phyloP scores from a whole-genome alignment of 2,329 filamentous ascomycete species.

The Fusarium caatingaense region DNA sequence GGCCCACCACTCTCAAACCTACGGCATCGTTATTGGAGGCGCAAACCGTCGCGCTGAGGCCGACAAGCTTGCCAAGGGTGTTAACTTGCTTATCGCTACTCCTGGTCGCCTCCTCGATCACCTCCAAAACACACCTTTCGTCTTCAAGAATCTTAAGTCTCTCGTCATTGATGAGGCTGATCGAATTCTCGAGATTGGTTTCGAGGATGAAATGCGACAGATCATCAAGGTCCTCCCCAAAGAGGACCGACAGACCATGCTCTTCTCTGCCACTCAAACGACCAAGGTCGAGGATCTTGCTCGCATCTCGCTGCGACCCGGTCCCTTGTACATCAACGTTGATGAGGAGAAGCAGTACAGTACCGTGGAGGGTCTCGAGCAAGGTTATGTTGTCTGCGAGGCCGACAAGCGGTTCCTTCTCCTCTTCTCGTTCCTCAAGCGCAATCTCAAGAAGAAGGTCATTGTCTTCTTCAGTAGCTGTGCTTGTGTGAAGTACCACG shows the following conservation, averaged over 20 bases:
- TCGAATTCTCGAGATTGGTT: slow-evolving; percentile 94
- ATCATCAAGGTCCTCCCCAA: slow-evolving; percentile 94
- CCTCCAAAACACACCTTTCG: slow-evolving; percentile 90
- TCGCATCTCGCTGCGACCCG: slow-evolving; percentile 88
- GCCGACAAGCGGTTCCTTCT: slow-evolving; percentile 93
- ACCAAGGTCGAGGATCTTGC: slow-evolving; percentile 98
- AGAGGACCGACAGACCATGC: slow-evolving; percentile 90
- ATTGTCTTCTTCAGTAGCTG: slow-evolving; percentile 97
- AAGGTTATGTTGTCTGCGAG: slow-evolving; percentile 95
- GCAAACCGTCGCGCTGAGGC: slow-evolving; percentile 91
- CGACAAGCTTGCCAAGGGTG: slow-evolving; percentile 92
- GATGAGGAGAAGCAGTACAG: slow-evolving; percentile 89
- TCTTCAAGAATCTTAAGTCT: slow-evolving; percentile 92
- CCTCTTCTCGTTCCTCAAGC: slow-evolving; percentile 93
- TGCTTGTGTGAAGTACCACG: slow-evolving; percentile 94
- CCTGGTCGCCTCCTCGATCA: slow-evolving; percentile 94
- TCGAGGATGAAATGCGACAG: slow-evolving; percentile 98
- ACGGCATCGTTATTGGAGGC: slow-evolving; percentile 95
- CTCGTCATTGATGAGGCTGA: slow-evolving; percentile 97
- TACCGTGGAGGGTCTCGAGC: slow-evolving; percentile 93
- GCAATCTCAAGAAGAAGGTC: slow-evolving; percentile 92
- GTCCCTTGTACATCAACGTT: slow-evolving; percentile 96
- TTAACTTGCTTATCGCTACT: slow-evolving; percentile 94
- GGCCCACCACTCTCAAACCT: slow-evolving; percentile 92
- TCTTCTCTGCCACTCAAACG: slow-evolving; percentile 99